Evolutionary conservation across 2,329 filamentous ascomycete species (phyloP), one percentile per base, ranked within the genome.

Genomic region (Fusarium buxicola): DNA sequence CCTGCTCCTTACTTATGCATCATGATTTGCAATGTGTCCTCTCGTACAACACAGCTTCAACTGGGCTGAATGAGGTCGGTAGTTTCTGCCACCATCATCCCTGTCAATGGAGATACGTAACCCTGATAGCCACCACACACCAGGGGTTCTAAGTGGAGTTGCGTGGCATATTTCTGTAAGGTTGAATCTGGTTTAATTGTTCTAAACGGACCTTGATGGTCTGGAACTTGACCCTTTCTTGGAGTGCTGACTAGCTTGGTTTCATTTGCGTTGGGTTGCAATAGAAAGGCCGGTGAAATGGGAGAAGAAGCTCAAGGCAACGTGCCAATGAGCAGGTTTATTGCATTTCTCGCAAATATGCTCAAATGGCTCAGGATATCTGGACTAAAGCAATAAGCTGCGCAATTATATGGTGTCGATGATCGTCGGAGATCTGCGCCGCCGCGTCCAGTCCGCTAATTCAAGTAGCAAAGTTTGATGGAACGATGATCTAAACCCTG

Each of bases 41-140:
- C 34, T 39, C 12, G 27, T 48, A 32, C 24, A 48, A 48, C 45
- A 21, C 28, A 24, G 32, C 21, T 21, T 21, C 21, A 21, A 4
- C 21, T n/a, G n/a, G n/a, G n/a, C n/a, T 21, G 21, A 21, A 21
- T 4, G 21, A 21, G 21, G 21, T 21, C 21, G 21, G 21, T 21
- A 21, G 21, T 21, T 21, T 21, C 21, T 21, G 21, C 21, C 21
- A 31, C 27, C 46, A 27, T 31, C 28, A 34, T 21, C 24, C 38
- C 30, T 39, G 35, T 39, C 9, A 12, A 27, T 11, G 3, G 4
- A 27, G 10, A 34, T n/a, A 11, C 35, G 32, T 32, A 16, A 65
- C 62, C 62, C 13, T 65, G 61, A 65, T 65, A 51, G 62, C 32
- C 24, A 21, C 6, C 9, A 13, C 25, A 24, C 12, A 27, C 24